phyloP scores from a whole-genome alignment of 352 stramenopile species.

The Aphanomyces euteiches region DNA sequence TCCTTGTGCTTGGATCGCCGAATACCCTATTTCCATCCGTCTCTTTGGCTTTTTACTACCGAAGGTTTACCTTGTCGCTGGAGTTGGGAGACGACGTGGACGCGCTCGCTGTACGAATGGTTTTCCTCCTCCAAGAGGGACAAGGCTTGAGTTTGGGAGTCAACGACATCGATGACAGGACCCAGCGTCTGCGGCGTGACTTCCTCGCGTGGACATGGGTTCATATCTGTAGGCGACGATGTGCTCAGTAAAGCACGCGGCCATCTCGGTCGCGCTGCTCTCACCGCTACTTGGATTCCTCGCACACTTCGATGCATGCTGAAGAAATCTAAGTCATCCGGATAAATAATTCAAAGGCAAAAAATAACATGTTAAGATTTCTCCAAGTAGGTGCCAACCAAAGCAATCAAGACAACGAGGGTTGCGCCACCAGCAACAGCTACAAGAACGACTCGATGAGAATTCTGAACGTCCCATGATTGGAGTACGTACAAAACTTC shows the following conservation, averaged over 20 bases:
- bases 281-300: too few relatives aligned
- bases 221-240: too few relatives aligned
- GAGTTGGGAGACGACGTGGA: conserved; percentile 18
- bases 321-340: too few relatives aligned
- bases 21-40: conserved; percentile 15
- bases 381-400: conserved; percentile 23
- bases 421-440: conserved; percentile 10
- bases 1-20: conserved; percentile 22
- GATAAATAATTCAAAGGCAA: too few relatives aligned
- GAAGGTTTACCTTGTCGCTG: conserved; percentile 23
- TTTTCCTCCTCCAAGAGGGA: neutral
- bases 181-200: too few relatives aligned
- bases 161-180: neutral
- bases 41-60: neutral
- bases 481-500: conserved; percentile 14
- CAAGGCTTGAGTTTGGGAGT: conserved; percentile 12
- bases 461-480: neutral
- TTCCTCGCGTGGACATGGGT: too few relatives aligned
- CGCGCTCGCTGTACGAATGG: conserved; percentile 10
- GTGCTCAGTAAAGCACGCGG: too few relatives aligned
- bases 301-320: too few relatives aligned
- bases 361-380: conserved; percentile 3
- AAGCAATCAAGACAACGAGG: conserved; percentile 11
- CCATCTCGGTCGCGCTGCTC: too few relatives aligned
- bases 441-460: conserved; percentile 12